These are phyloP conservation scores for Saprolegnia parasitica DNA, from an alignment of 352 stramenopile species.

Conservation along the genomic window DNA sequence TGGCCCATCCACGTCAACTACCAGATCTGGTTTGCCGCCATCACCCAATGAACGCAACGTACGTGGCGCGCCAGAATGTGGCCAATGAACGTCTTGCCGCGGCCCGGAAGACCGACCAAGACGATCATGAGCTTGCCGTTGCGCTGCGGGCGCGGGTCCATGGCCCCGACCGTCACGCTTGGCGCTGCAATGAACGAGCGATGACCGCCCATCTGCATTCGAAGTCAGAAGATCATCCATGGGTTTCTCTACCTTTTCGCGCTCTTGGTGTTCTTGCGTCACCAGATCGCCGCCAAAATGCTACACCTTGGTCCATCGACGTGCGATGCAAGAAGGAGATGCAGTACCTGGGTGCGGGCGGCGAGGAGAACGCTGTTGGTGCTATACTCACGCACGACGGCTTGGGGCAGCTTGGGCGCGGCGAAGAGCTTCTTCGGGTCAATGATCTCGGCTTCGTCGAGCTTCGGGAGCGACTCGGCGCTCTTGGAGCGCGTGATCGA, in stretches of 20 bases:
- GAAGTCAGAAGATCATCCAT: no score
- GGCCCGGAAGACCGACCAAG: constrained; percentile 64
- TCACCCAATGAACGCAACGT: not conserved
- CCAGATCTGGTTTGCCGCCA: not conserved
- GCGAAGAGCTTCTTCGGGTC: constrained; percentile 23
- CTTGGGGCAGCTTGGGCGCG: constrained; percentile 63
- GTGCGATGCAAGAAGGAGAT: not conserved
- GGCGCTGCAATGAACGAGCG: constrained; percentile 54
- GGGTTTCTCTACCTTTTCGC: constrained; percentile 44
- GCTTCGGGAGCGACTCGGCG: constrained; percentile 52
- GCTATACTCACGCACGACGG: constrained; percentile 52
- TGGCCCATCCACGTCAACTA: constrained; percentile 75
- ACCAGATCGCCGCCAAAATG: constrained; percentile 82
- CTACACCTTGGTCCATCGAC: constrained; percentile 14
- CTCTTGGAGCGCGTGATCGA: constrained; percentile 70
- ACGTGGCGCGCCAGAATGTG: constrained; percentile 76
- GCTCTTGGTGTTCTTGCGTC: constrained; percentile 69
- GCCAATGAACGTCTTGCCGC: constrained; percentile 83
- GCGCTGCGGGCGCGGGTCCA: constrained; percentile 37
- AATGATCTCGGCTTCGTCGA: constrained; percentile 19
- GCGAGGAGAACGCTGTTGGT: constrained; percentile 67
- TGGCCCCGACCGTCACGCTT: constrained; percentile 28
- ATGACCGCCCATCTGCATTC: constrained; percentile 46
- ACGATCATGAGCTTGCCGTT: constrained; percentile 79
- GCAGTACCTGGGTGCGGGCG: constrained; percentile 53